These are phyloP conservation scores for Ceratocystis eucalypticola DNA, from an alignment of 2,329 filamentous ascomycete species.

Conservation along the genomic window DNA sequence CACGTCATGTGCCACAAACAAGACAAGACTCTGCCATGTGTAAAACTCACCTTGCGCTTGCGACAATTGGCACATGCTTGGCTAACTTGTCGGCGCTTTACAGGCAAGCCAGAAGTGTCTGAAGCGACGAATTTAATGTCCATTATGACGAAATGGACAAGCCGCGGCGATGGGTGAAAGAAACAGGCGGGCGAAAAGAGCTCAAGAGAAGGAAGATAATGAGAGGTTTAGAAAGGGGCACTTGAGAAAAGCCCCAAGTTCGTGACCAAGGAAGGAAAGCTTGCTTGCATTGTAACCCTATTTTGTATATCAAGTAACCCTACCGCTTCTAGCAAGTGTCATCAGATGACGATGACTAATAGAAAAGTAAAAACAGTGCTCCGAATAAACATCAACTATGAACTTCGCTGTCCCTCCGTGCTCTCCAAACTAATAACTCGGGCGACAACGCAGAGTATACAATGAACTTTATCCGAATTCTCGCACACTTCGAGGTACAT, in stretches of 20 bases:
- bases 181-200: background rate
- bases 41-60: conserved; percentile 35
- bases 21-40: background rate
- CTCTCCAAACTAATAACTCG: background rate
- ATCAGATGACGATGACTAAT: background rate
- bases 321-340: background rate
- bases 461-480: conserved; percentile 6
- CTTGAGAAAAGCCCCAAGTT: background rate
- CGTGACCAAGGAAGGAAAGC: background rate
- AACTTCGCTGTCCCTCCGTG: too few relatives aligned
- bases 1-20: background rate
- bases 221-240: background rate
- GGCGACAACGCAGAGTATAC: background rate
- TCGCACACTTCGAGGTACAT: conserved; percentile 1
- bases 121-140: conserved; percentile 18
- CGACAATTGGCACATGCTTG: conserved; percentile 45
- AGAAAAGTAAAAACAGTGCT: background rate
- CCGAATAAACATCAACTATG: background rate
- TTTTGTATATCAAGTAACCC: background rate
- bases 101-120: conserved; percentile 33
- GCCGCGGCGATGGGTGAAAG: background rate
- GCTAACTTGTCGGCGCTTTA: conserved; percentile 46
- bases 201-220: background rate
- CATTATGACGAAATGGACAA: background rate
- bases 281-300: background rate